phyloP scores from a whole-genome alignment of 192 early-diverging fungal species.

The Cladochytrium replicatum region DNA sequence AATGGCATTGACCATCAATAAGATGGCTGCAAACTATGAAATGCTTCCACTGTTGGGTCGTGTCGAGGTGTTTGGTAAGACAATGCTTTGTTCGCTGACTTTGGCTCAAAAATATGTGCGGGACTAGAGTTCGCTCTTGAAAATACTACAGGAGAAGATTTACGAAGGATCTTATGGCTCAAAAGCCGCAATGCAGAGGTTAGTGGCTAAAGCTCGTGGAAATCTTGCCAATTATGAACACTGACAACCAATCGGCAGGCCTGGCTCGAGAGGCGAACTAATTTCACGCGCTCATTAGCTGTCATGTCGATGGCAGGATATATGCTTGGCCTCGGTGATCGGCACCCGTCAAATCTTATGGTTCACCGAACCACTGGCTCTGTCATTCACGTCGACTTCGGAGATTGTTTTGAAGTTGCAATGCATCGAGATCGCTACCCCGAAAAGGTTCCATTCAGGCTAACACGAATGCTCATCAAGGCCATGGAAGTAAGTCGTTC shows the following conservation, averaged over 20 bases:
- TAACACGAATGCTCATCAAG: conserved; percentile 83
- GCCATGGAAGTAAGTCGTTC: conserved; percentile 67
- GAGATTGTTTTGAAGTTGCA: conserved; percentile 87
- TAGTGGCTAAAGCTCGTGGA: too few species aligned
- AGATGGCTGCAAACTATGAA: conserved; percentile 75
- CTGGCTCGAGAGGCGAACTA: conserved; percentile 80
- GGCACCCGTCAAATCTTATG: conserved; percentile 84
- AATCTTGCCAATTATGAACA: not conserved
- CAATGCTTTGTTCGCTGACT: not conserved
- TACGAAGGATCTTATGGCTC: conserved; percentile 73
- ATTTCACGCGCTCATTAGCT: conserved; percentile 76
- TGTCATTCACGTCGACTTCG: conserved; percentile 86
- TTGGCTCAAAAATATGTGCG: not conserved
- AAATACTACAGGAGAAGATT: conserved; percentile 70
- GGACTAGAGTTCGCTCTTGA: conserved; percentile 56
- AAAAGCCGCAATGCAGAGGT: conserved; percentile 75
- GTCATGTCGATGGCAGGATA: conserved; percentile 92
- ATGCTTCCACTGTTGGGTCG: conserved; percentile 61
- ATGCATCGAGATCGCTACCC: conserved; percentile 82
- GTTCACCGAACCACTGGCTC: conserved; percentile 66
- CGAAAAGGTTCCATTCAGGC: conserved; percentile 83
- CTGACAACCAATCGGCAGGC: conserved; percentile 18
- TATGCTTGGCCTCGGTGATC: conserved; percentile 77
- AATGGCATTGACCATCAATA: conserved; percentile 12
- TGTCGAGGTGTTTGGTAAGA: conserved; percentile 59